A percentile compares a stretch with the other conserved stretches of the same genome.
Evolutionary conservation across 768 basidiomycete genomes (phyloP).

Genomic region (Hericium coralloides): DNA sequence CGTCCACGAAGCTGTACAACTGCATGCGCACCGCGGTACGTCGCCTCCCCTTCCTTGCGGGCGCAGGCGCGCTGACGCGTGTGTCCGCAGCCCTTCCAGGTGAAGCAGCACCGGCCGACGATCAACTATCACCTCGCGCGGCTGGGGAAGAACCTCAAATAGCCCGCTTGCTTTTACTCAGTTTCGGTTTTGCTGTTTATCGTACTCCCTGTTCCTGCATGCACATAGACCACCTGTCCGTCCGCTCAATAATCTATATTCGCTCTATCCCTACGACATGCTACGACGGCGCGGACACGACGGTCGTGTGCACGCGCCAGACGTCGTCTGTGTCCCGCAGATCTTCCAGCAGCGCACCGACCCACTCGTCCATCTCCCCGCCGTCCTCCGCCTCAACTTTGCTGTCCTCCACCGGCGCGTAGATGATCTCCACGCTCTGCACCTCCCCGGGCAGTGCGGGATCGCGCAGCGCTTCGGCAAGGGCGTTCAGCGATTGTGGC

Average conservation of each 20-base stretch:
- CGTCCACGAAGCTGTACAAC: conserved; percentile 54
- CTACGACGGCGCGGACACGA: background rate
- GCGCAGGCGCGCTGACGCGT: background rate
- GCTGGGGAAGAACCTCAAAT: conserved; percentile 67
- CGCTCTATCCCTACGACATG: background rate
- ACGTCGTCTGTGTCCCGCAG: conserved; percentile 13
- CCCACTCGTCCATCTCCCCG: conserved; percentile 4
- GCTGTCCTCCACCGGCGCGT: conserved; percentile 17
- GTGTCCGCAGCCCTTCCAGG: conserved; percentile 48
- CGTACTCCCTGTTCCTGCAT: background rate
- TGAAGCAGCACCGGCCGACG: conserved; percentile 60
- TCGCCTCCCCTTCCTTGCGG: conserved; percentile 9
- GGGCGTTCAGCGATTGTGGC: conserved; percentile 6
- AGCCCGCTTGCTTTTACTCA: conserved; percentile 16
- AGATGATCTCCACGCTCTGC: conserved; percentile 12
- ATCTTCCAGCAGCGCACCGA: conserved; percentile 6
- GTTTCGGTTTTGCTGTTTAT: background rate
- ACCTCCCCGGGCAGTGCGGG: conserved; percentile 4
- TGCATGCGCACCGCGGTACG: conserved; percentile 85
- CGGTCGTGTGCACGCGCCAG: conserved; percentile 14
- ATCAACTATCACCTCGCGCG: conserved; percentile 90
- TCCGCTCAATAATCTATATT: background rate
- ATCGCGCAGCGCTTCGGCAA: conserved; percentile 5
- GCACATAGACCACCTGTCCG: background rate
- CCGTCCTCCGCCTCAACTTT: conserved; percentile 9